Evolutionary conservation across 139 green algal species (phyloP).

Genomic region (Limnomonas spitsbergensis): DNA sequence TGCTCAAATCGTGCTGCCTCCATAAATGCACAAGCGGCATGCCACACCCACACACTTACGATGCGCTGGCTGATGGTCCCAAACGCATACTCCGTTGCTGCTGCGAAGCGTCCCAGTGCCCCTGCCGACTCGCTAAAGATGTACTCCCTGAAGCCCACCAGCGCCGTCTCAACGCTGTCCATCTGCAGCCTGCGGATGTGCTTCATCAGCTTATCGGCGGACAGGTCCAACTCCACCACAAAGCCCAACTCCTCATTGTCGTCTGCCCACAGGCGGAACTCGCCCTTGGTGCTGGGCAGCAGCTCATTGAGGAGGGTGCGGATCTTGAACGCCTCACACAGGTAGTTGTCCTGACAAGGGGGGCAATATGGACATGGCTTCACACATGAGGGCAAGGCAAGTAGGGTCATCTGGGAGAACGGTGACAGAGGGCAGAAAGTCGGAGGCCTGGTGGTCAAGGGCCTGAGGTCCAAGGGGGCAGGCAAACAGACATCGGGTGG

Average conservation of each 20-base stretch:
- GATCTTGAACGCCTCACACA: constrained; percentile 79
- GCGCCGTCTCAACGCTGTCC: constrained; percentile 3
- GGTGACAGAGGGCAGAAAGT: no score
- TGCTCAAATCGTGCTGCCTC: no score
- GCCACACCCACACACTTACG: no score
- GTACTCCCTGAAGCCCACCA: constrained; percentile 51
- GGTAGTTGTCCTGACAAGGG: constrained; percentile 71
- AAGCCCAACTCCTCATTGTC: constrained; percentile 34
- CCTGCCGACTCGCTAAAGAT: constrained; percentile 50
- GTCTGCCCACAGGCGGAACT: constrained; percentile 21
- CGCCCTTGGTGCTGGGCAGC: background rate
- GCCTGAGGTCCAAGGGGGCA: no score
- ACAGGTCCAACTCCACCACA: background rate
- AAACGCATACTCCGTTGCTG: constrained; percentile 79
- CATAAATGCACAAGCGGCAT: no score
- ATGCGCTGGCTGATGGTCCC: constrained; percentile 72
- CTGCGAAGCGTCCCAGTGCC: constrained; percentile 71
- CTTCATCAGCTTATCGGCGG: background rate
- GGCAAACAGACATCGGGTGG: no score
- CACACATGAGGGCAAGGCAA: no score
- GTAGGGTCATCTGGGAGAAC: no score
- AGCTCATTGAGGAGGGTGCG: constrained; percentile 54
- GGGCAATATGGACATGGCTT: no score
- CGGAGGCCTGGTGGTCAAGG: no score
- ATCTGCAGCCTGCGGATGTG: background rate